Percentiles rank a stretch among this genome's conserved stretches.
phyloP scores from a whole-genome alignment of 768 basidiomycete genomes.

The Termitomyces sp. region DNA sequence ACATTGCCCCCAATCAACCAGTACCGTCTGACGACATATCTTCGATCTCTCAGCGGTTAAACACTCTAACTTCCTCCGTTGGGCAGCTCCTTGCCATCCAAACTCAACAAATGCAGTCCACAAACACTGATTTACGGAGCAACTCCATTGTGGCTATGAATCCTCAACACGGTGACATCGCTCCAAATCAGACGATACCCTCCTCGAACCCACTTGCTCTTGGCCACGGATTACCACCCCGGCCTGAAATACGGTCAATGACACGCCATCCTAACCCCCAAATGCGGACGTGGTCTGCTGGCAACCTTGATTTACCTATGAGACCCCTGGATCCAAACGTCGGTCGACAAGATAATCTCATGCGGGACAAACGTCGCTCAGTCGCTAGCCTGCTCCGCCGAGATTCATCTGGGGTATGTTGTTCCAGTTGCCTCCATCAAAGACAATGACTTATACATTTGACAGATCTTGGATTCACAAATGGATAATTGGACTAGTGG shows the following conservation, averaged over 20 bases:
- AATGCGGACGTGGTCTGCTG: slow-evolving; percentile 82
- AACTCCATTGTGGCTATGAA: slow-evolving; percentile 36
- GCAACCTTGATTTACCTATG: slow-evolving; percentile 68
- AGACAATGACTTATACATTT: slow-evolving; percentile 7
- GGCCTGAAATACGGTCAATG: slow-evolving; percentile 56
- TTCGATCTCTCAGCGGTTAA: slow-evolving; percentile 73
- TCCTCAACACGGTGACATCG: slow-evolving; percentile 41
- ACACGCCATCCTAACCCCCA: slow-evolving; percentile 65
- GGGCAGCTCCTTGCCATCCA: slow-evolving; percentile 79
- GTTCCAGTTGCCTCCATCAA: neutral
- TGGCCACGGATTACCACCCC: slow-evolving; percentile 58
- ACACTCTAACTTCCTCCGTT: slow-evolving; percentile 77
- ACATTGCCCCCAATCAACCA: slow-evolving; percentile 68
- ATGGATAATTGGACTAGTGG: slow-evolving; percentile 49
- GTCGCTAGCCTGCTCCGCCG: slow-evolving; percentile 63
- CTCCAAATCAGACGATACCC: slow-evolving; percentile 41
- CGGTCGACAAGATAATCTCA: slow-evolving; percentile 36
- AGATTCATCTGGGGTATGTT: slow-evolving; percentile 68
- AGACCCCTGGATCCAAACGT: slow-evolving; percentile 44
- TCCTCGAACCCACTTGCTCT: slow-evolving; percentile 37
- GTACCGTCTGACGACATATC: slow-evolving; percentile 65
- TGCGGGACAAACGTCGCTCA: slow-evolving; percentile 72
- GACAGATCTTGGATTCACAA: slow-evolving; percentile 50
- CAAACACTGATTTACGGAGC: slow-evolving; percentile 31
- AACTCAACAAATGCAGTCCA: slow-evolving; percentile 61